Conservation (phyloP, 1,284 basidiomycete species). For the Ceratobasidium sp. region DNA sequence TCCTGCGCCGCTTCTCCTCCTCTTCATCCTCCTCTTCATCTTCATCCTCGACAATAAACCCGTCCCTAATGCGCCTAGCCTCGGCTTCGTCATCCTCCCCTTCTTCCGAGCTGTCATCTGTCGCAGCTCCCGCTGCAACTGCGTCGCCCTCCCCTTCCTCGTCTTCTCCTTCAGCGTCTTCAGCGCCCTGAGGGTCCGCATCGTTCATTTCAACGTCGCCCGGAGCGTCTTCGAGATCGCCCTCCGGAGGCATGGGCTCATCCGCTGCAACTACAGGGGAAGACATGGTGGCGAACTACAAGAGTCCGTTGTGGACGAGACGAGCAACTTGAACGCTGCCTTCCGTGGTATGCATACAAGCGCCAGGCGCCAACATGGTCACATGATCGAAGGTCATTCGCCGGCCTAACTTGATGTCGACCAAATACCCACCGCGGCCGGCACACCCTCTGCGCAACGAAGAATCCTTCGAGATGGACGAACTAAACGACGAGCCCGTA, state of each 20-base stretch:
- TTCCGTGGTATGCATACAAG: slow-evolving; percentile 23
- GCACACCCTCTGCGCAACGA: slow-evolving; percentile 22
- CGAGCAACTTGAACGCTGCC: slow-evolving; percentile 25
- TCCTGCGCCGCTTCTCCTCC: slow-evolving; percentile 64
- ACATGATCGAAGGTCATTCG: not conserved
- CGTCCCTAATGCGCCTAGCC: slow-evolving; percentile 74
- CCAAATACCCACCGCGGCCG: slow-evolving; percentile 6
- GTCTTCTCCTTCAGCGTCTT: slow-evolving; percentile 44
- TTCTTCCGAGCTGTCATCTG: slow-evolving; percentile 80
- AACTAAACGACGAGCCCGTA: slow-evolving; percentile 1
- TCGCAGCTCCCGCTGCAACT: slow-evolving; percentile 48
- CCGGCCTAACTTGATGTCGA: slow-evolving; percentile 9
- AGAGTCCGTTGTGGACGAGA: slow-evolving; percentile 24
- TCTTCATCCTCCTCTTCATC: slow-evolving; percentile 74
- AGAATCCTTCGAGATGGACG: slow-evolving; percentile 37
- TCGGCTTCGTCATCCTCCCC: slow-evolving; percentile 86
- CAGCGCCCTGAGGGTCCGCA: slow-evolving; percentile 25
- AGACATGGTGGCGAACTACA: slow-evolving; percentile 36
- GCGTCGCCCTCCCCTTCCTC: slow-evolving; percentile 48
- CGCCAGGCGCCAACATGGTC: not conserved
- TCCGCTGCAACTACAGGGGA: slow-evolving; percentile 18
- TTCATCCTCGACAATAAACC: slow-evolving; percentile 88
- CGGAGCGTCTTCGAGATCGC: slow-evolving; percentile 35
- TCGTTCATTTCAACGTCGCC: slow-evolving; percentile 44
- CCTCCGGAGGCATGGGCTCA: slow-evolving; percentile 15